A percentile compares a stretch with the other conserved stretches of the same genome.
Evolutionary conservation across 2,329 filamentous ascomycete genomes (phyloP).

Genomic region (Cladosporium sp.): DNA sequence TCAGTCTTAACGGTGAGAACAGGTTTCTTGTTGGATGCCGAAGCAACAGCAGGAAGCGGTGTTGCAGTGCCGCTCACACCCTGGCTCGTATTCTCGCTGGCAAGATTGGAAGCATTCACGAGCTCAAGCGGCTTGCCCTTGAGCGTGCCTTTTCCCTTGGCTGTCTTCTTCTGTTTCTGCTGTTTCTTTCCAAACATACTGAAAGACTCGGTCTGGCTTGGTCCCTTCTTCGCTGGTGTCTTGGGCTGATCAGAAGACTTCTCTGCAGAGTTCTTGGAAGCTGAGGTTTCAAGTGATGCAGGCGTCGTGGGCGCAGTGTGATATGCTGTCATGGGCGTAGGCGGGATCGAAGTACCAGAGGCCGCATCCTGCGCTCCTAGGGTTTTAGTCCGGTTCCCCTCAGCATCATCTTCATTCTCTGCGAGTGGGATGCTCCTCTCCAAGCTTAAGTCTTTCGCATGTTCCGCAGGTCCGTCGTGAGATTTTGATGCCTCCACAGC

Average conservation of each 20-base stretch:
- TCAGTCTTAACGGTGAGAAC: background rate
- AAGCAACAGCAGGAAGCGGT: background rate
- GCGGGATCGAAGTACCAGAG: slow-evolving; percentile 22
- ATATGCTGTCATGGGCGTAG: slow-evolving; percentile 21
- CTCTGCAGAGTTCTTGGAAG: background rate
- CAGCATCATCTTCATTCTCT: background rate
- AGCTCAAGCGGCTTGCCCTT: slow-evolving; percentile 10
- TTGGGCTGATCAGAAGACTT: slow-evolving; percentile 3
- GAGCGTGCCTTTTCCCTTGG: slow-evolving; percentile 14
- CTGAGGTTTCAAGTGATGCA: slow-evolving; percentile 15
- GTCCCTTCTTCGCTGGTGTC: slow-evolving; percentile 28
- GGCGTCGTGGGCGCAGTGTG: slow-evolving; percentile 30
- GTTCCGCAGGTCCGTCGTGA: background rate
- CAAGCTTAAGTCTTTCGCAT: background rate
- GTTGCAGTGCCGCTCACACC: background rate
- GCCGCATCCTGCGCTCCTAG: slow-evolving; percentile 19
- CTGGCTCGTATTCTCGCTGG: background rate
- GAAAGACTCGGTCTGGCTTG: slow-evolving; percentile 38
- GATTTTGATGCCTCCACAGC: background rate
- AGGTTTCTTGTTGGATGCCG: background rate
- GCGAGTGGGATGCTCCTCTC: background rate
- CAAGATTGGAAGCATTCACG: background rate
- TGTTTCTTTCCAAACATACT: slow-evolving; percentile 33
- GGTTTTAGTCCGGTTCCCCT: background rate
- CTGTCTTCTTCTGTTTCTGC: slow-evolving; percentile 22